Conservation (phyloP, 306 rosid genomes). For the Casuarina cunninghamiana region DNA sequence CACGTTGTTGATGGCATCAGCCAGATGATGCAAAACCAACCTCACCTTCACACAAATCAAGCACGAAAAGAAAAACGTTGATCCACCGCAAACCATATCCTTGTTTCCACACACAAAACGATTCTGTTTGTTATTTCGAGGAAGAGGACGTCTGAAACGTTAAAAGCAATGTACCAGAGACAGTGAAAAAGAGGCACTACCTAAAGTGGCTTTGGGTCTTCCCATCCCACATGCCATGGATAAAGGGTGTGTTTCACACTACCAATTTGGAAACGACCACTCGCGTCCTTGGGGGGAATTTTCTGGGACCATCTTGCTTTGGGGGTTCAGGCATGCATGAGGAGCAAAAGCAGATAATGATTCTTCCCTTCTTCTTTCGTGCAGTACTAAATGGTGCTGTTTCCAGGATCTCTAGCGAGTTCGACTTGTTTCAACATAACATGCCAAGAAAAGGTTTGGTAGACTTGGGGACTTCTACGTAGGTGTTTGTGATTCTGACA, state of each 20-base stretch:
- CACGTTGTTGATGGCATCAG: neutral
- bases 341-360: neutral
- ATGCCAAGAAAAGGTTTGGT: too few relatives aligned
- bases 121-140: neutral
- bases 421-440: too few relatives aligned
- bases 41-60: neutral
- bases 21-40: neutral
- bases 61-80: too few relatives aligned
- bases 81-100: neutral
- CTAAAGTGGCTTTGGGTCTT: slow-evolving; percentile 37
- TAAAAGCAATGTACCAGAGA: slow-evolving; percentile 16
- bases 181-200: neutral
- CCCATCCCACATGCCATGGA: slow-evolving; percentile 23
- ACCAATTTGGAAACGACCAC: neutral
- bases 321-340: neutral
- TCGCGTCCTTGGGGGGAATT: neutral
- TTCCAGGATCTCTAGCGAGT: too few relatives aligned
- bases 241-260: neutral
- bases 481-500: too few relatives aligned
- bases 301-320: neutral
- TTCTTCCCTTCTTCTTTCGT: neutral
- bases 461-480: too few relatives aligned
- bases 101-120: neutral
- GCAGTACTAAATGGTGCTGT: neutral
- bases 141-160: slow-evolving; percentile 2